Evolutionary conservation across 495 filamentous ascomycete species (phyloP).

Genomic region (Hypoxylon cercidicola): DNA sequence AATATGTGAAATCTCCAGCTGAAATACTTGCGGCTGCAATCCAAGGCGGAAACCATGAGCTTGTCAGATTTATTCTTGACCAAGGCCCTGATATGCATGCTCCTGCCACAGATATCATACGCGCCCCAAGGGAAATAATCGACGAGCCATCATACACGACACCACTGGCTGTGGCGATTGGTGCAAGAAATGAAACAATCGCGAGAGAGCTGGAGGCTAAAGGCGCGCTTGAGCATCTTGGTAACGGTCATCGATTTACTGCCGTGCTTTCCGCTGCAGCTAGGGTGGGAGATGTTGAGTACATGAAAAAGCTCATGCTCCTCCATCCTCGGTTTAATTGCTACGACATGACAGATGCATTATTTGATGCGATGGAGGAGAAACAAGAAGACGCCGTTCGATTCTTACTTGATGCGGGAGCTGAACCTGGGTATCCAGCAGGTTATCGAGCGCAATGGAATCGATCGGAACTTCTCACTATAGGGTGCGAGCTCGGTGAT

Average conservation of each 20-base stretch:
- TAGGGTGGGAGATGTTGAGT: constrained; percentile 3
- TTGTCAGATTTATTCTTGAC: constrained; percentile 19
- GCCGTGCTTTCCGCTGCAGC: constrained; percentile 4
- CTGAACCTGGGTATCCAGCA: too few relatives aligned
- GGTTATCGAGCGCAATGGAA: too few relatives aligned
- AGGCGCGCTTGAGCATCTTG: constrained; percentile 11
- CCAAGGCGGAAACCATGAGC: constrained; percentile 6
- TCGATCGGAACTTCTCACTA: not conserved
- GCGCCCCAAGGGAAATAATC: not conserved
- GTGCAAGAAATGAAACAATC: not conserved
- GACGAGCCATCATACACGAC: not conserved
- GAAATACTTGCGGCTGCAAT: constrained; percentile 25
- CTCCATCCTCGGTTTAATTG: not conserved
- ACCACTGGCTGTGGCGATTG: constrained; percentile 28
- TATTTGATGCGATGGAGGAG: not conserved
- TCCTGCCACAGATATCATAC: not conserved
- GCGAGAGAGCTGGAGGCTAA: constrained; percentile 8
- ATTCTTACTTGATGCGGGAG: constrained; percentile 7
- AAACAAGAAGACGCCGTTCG: constrained; percentile 1
- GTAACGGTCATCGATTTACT: not conserved
- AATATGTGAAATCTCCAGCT: not conserved
- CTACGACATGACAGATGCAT: not conserved
- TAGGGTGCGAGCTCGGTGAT: constrained; percentile 10
- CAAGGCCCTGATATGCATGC: constrained; percentile 15
- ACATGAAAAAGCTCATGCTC: constrained; percentile 7